phyloP scores from a whole-genome alignment of 169 alveolate species.

The Eimeria maxima region DNA sequence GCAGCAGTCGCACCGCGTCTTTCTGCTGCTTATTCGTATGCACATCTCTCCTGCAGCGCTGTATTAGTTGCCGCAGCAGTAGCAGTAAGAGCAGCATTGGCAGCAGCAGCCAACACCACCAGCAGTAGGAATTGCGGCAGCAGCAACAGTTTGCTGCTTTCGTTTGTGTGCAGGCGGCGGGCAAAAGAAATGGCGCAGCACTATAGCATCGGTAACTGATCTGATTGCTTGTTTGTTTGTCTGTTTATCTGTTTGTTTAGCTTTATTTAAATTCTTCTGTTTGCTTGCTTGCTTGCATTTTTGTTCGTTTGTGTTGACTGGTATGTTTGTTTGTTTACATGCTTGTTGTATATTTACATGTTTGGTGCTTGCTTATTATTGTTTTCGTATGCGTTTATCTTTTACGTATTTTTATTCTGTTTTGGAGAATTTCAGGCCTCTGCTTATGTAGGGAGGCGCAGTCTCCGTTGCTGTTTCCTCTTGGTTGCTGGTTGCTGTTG shows the following conservation, averaged over 20 bases:
- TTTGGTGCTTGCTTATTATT: too few species aligned
- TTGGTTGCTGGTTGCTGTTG: not conserved
- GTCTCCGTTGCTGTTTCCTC: not conserved
- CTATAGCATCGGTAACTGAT: not conserved
- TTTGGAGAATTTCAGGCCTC: too few species aligned
- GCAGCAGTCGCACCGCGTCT: slow-evolving; percentile 41
- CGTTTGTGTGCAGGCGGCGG: slow-evolving; percentile 8
- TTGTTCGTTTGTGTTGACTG: too few species aligned
- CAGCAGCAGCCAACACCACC: not conserved
- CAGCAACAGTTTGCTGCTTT: not conserved
- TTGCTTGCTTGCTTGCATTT: too few species aligned
- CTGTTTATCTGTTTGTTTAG: too few species aligned
- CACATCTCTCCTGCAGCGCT: not conserved
- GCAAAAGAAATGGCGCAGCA: not conserved
- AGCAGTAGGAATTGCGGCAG: not conserved
- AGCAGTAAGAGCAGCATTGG: not conserved
- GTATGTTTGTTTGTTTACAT: too few species aligned
- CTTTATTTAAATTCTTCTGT: too few species aligned
- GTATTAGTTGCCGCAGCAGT: not conserved
- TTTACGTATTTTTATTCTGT: too few species aligned
- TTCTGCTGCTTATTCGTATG: slow-evolving; percentile 22
- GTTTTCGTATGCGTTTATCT: too few species aligned
- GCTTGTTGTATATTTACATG: too few species aligned
- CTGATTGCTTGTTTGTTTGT: too few species aligned
- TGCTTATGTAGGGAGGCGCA: too few species aligned